Base-by-base conservation (phyloP, 2,329 filamentous ascomycete species). In the Phialophora macrospora region DNA sequence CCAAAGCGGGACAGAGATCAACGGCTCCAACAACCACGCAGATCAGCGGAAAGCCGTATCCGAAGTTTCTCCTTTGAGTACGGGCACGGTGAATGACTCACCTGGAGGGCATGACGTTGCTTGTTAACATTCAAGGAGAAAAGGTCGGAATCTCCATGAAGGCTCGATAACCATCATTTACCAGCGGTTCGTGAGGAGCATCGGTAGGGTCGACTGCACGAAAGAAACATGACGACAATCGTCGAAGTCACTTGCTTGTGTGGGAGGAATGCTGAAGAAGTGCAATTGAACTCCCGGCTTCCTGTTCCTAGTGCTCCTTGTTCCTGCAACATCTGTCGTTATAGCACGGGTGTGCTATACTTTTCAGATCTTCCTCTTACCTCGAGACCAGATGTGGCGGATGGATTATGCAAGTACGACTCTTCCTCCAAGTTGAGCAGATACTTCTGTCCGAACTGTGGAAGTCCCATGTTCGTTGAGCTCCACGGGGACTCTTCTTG, bases 301-400 rank as follows among this genome's bases (percentile, higher is more conserved):
- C 70, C 70, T 34, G 48, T 65, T 38, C 34, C 54, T 20, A 57
- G 55, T 3, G 38, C 75, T 57, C 67, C 86, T 67, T 87, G 84
- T 73, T 82, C 86, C 71, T 87, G 85, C 76, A 74, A 74, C 65
- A 77, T 74, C 28, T 87, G 84, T 73, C 80, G 84, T 17, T 77
- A 77, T 54, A 76, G 78, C 32, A 81, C 80, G 20, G 84, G 84
- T 22, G 75, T 80, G 11, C 75, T 84, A 8, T 80, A 76, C 62
- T 75, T 77, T 24, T 80, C 80, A n/a, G 80, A 81, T 63, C 75
- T 81, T 26, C 69, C 73, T 11, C 72, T 85, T 22, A 77, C 78
- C 9, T 60, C 73, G 24, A 71, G 72, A 28, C 77, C 79, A 30
- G 55, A 74, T 1, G 70, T 73, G 2, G 69, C 81, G 32, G 67